Evolutionary conservation across 257 asterid genomes (phyloP).

Genomic region (Fraxinus cuspidata): DNA sequence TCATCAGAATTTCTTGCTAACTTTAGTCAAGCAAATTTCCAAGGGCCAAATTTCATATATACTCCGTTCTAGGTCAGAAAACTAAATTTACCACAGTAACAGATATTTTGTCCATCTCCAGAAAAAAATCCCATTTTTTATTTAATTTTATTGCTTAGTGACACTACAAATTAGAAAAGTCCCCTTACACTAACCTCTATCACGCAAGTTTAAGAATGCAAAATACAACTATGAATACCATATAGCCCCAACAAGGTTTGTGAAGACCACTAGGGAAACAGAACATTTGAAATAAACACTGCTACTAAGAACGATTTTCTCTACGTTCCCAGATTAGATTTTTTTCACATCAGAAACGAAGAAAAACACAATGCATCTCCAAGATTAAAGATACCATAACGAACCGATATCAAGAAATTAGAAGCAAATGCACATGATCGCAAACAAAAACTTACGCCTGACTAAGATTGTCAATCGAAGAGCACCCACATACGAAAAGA

Average conservation of each 20-base stretch:
- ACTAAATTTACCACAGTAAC: background rate
- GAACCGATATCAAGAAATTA: slow-evolving; percentile 10
- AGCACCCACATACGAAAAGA: slow-evolving; percentile 45
- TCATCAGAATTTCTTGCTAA: background rate
- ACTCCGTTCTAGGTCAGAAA: background rate
- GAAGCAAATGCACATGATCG: slow-evolving; percentile 25
- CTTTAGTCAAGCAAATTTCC: background rate
- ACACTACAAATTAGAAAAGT: background rate
- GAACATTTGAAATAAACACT: background rate
- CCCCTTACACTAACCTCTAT: background rate
- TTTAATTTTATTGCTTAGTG: background rate
- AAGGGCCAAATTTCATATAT: background rate
- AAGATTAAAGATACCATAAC: slow-evolving; percentile 17
- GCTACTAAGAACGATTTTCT: background rate
- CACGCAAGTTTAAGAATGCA: background rate
- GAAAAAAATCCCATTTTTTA: background rate
- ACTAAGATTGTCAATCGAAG: slow-evolving; percentile 56
- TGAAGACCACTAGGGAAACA: background rate
- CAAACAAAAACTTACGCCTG: slow-evolving; percentile 72
- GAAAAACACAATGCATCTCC: slow-evolving; percentile 19
- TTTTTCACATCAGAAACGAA: background rate
- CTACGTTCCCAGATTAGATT: background rate
- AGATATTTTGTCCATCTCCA: background rate
- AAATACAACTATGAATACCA: background rate
- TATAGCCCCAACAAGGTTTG: background rate